A percentile compares a stretch with the other conserved stretches of the same genome.
Evolutionary conservation across 306 rosid genomes (phyloP).

Genomic region (Urtica urens): DNA sequence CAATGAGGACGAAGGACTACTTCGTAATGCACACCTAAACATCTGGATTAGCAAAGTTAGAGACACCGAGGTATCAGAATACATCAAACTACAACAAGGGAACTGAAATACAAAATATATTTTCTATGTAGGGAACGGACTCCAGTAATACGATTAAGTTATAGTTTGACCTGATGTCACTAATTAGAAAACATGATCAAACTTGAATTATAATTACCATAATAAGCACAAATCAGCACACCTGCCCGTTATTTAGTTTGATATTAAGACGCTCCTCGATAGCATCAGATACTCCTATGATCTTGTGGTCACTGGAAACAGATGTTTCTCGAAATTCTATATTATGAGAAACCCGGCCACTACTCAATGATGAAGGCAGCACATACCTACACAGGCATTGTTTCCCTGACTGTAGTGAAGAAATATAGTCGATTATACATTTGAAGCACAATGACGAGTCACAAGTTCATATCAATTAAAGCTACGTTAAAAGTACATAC

Average conservation of each 20-base stretch:
- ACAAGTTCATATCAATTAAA: too few species aligned
- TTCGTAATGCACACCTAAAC: conserved; percentile 66
- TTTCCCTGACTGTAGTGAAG: conserved; percentile 69
- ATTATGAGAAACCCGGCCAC: conserved; percentile 35
- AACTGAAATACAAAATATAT: too few species aligned
- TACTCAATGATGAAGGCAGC: conserved; percentile 58
- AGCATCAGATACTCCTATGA: conserved; percentile 74
- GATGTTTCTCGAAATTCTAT: conserved; percentile 55
- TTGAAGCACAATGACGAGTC: conserved; percentile 6
- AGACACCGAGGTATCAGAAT: conserved; percentile 1
- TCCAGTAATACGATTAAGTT: not conserved
- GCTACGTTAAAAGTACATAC: too few species aligned
- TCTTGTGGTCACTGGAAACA: conserved; percentile 45
- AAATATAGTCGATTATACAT: not conserved
- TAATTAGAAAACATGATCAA: not conserved
- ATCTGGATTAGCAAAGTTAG: conserved; percentile 34
- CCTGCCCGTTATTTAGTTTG: conserved; percentile 68
- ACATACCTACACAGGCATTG: conserved; percentile 76
- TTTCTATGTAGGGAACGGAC: not conserved
- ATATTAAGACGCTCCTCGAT: conserved; percentile 83
- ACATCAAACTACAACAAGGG: not conserved
- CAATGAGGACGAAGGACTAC: conserved; percentile 61
- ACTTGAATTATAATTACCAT: conserved; percentile 8
- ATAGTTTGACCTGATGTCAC: not conserved
- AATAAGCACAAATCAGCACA: conserved; percentile 17